phyloP scores from a whole-genome alignment of 1,284 basidiomycete genomes.

The Gomphus sp. region DNA sequence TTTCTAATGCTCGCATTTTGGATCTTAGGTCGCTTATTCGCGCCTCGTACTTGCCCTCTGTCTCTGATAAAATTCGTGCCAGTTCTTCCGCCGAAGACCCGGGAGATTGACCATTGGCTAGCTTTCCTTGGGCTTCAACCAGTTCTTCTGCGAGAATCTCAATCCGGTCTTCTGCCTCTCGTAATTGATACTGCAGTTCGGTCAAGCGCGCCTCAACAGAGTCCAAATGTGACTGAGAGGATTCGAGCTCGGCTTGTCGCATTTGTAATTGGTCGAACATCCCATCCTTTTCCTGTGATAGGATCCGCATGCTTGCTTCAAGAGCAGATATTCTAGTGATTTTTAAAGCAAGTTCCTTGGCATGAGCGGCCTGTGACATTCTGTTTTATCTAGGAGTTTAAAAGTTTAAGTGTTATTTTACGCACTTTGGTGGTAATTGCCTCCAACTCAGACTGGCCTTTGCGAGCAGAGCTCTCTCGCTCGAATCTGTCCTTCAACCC shows the following conservation, averaged over 20 bases:
- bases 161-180: constrained; percentile 66
- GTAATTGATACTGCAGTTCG: constrained; percentile 79
- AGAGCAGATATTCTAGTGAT: constrained; percentile 58
- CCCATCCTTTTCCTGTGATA: constrained; percentile 63
- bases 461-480: constrained; percentile 56
- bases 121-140: constrained; percentile 52
- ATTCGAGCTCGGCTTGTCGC: constrained; percentile 82
- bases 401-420: not conserved
- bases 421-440: constrained; percentile 65
- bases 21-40: constrained; percentile 63
- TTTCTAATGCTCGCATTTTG: constrained; percentile 48
- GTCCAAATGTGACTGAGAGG: constrained; percentile 65
- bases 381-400: not conserved
- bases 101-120: constrained; percentile 32
- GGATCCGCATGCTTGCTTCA: constrained; percentile 57
- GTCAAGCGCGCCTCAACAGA: constrained; percentile 66
- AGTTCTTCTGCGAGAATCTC: constrained; percentile 66
- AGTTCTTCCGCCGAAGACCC: constrained; percentile 54
- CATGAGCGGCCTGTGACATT: constrained; percentile 49
- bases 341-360: constrained; percentile 58
- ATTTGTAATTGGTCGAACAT: constrained; percentile 81
- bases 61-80: constrained; percentile 64
- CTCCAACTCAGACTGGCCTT: constrained; percentile 72
- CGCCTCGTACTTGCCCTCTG: constrained; percentile 69
- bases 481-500: constrained; percentile 59